Percentiles rank a stretch among this genome's conserved stretches.
phyloP scores from a whole-genome alignment of 2,329 filamentous ascomycete genomes.

The Fusarium transvaalense region DNA sequence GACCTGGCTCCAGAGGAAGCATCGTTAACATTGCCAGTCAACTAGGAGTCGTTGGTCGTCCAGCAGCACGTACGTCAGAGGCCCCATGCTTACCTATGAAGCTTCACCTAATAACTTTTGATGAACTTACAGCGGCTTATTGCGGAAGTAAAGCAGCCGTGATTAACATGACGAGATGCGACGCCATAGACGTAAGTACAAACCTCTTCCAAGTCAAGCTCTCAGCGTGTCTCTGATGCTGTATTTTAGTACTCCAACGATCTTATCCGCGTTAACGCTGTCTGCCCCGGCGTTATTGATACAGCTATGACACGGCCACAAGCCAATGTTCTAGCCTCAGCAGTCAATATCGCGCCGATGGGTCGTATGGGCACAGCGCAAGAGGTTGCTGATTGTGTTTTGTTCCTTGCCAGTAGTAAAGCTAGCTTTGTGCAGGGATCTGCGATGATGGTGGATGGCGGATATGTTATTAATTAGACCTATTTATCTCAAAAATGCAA shows the following conservation, averaged over 20 bases:
- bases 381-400: conserved; percentile 62
- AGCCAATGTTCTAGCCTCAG: conserved; percentile 11
- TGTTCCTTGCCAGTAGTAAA: conserved; percentile 63
- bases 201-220: neutral
- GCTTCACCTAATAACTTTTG: neutral
- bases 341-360: conserved; percentile 60
- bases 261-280: conserved; percentile 63
- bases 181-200: conserved; percentile 43
- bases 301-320: conserved; percentile 61
- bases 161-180: conserved; percentile 69
- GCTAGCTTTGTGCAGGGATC: conserved; percentile 66
- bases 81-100: rapidly evolving
- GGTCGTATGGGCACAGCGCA: conserved; percentile 62
- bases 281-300: conserved; percentile 74
- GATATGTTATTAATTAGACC: conserved; percentile 61
- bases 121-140: conserved; percentile 60
- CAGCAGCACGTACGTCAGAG: conserved; percentile 51
- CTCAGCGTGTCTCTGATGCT: neutral
- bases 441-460: conserved; percentile 65
- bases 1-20: conserved; percentile 52
- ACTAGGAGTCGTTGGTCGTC: conserved; percentile 62
- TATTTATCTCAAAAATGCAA: neutral
- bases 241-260: conserved; percentile 63
- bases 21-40: conserved; percentile 67
- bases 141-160: conserved; percentile 70